Base-by-base conservation (phyloP, 2,329 filamentous ascomycete species). In the Ophiocordyceps unilateralis region DNA sequence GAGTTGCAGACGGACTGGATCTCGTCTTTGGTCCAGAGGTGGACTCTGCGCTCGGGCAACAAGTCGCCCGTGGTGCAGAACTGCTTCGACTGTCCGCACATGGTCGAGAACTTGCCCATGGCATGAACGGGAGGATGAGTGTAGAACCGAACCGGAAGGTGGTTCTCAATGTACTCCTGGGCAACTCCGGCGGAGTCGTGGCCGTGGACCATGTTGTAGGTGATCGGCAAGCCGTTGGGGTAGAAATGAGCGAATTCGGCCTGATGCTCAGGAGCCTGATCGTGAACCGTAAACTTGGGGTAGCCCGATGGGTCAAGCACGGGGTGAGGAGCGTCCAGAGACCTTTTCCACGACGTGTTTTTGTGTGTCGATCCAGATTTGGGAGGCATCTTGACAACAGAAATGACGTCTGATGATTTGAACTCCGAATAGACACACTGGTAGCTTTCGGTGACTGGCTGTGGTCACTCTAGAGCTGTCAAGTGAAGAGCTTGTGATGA, bases 91-190 rank as follows among this genome's bases (percentile, higher is more conserved):
- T 48, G 41, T 26, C 61, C 59, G 19, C 54, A 45, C 1, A 41
- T 37, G 11, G 64, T 68, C 4, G 65, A 69, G 50, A 69, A 65
- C 28, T 60, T 48, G 10, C 62, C 65, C 10, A 39, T 49, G 5
- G 58, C 55, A 4, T 53, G 45, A 1, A 42, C 14, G 0, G 55
- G 57, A 5, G 60, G 53, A 8, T 54, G 54, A 8, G 47, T 59
- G 49, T 65, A 68, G 49, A 64, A 65, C 7, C 55, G 55, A 7
- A 55, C 44, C 2, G 57, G 54, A 12, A 66, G 55, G 38, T 59
- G 48, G 44, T 61, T 53, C 44, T 65, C 62, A 5, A 62, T 19
- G 34, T 63, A 64, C 4, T 48, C 50, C 22, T 56, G 48, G 1
- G 51, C 46, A 5, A 54, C 51, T 11, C 53, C 56, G 8, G 49